These are phyloP conservation scores for Eutreptiella sp. DNA, from an alignment of 208 protist species.

Conservation along the genomic window DNA sequence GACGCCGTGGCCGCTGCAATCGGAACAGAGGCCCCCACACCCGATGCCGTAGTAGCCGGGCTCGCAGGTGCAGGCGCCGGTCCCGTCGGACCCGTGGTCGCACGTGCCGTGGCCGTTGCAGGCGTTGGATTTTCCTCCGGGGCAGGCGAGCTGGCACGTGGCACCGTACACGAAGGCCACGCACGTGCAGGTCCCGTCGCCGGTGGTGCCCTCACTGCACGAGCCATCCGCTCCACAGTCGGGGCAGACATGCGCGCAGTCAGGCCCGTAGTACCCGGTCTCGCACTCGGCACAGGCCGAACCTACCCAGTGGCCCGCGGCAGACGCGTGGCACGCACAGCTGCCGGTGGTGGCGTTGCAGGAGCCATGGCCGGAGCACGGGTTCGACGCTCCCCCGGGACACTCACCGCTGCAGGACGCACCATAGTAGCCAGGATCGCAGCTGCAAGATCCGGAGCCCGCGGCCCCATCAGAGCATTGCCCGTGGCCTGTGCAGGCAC, in stretches of 20 bases:
- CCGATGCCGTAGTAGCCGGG: slow-evolving; percentile 7
- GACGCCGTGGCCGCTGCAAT: slow-evolving; percentile 8
- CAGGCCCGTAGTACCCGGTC: neutral
- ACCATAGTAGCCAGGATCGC: slow-evolving; percentile 22
- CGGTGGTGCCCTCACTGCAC: slow-evolving; percentile 9
- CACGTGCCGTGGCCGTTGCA: neutral
- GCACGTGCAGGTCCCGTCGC: slow-evolving; percentile 10
- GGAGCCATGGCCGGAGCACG: neutral
- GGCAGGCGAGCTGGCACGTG: neutral
- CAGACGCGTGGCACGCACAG: neutral
- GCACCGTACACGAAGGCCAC: neutral
- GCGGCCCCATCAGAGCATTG: slow-evolving; percentile 9
- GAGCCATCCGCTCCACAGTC: neutral
- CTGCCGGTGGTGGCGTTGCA: neutral
- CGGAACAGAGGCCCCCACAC: neutral
- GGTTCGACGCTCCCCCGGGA: neutral
- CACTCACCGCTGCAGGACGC: slow-evolving; percentile 11
- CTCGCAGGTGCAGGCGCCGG: slow-evolving; percentile 2
- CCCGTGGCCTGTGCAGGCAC: slow-evolving; percentile 11
- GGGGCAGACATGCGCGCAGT: neutral
- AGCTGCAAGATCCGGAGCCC: slow-evolving; percentile 17
- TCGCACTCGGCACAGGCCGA: slow-evolving; percentile 1
- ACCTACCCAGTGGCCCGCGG: neutral
- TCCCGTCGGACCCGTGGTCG: neutral
- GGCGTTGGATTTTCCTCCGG: neutral